Evolutionary conservation across 2,329 filamentous ascomycete genomes (phyloP), one percentile per base, ranked within the genome.

Genomic region (Pseudogymnoascus sp.): DNA sequence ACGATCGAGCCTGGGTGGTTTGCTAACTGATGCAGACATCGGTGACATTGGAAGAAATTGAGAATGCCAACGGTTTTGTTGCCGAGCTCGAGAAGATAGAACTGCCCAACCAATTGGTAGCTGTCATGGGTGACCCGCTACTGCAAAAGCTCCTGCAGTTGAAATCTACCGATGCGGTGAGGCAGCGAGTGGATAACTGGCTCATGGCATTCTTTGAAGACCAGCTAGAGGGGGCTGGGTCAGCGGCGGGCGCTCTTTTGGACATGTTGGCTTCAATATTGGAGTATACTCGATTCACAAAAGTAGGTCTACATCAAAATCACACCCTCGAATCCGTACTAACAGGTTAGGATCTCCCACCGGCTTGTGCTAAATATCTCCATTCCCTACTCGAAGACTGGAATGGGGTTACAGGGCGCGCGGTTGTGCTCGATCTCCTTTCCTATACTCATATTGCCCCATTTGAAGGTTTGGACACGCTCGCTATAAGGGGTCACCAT

Each of bases 101-200:
- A 73, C 77, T 92, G 41, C 91, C 91, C 0, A 92, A 89, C 66
- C 91, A 96, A 74, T 79, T 96, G 1, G 85, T 92, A 41, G 89
- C 91, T 4, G 85, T 90, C 3, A 77, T 96, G 12, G 84, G 83
- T 1, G 89, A 96, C 70, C 88, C 88, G 2, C 78, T 96, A 31
- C 81, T 93, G 1, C 90, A 93, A 72, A 95, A 93, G 71, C 79
- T 93, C 23, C 76, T 91, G 35, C 76, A 89, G n/a, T 76, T 90
- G 31, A 81, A 83, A 59, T 83, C 87, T 1, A 81, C 83, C 37
- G 75, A 77, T 14, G 77, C 80, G 59, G 79, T 79, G 11, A 75
- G 78, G 28, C 76, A 77, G 60, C 78, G 86, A n/a, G 78, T 86
- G 45, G 77, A 80, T 45, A 81, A 82, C 67, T 88, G 86, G 86